Evolutionary conservation across 2,329 filamentous ascomycete species (phyloP), one percentile per base, ranked within the genome.

Genomic region (Cladosporium sp.): DNA sequence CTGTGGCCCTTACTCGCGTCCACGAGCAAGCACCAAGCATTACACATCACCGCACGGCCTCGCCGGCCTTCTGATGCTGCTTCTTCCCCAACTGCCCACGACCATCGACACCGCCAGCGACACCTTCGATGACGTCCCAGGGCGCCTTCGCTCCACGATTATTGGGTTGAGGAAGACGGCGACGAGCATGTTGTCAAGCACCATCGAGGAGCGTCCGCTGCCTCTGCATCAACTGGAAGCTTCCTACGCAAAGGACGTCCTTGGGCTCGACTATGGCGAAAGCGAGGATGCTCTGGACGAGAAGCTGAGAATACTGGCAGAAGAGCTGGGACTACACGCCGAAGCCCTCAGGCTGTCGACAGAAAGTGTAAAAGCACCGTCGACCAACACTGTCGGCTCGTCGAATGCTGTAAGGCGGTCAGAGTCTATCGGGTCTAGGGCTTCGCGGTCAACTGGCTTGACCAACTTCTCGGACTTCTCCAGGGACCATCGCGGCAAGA

Each of bases 361-460:
- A 11, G 43, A 39, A 55, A 58, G 55, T 12, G 58, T 15, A 34
- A 34, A 62, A 51, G 58, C 55, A 37, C 50, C 55, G 12, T 56
- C 62, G 52, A 61, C 58, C 37, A 47, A 59, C 34, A 62, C 60
- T 43, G 59, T 63, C 14, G 64, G 63, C 25, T 61, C 59, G 22
- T 63, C 63, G 36, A 64, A 47, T 52, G 47, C 36, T 20, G 22
- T 56, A n/a, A 37, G 69, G 25, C 60, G 67, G 11, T 73, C 71
- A 12, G 65, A 66, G 30, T 72, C 71, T 1, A 60, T 70, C 30
- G 64, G 66, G 22, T 74, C 72, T 5, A 58, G 63, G n/a, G 64
- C 64, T 5, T 73, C 72, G 22, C 66, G 67, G 12, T 73, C 70
- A 0, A 74, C 72, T 1, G 70, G 67, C 34, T 61, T 72, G 51